These are phyloP conservation scores for Cyberlindnera maritima DNA, from an alignment of 805 yeast genomes.

Conservation along the genomic window DNA sequence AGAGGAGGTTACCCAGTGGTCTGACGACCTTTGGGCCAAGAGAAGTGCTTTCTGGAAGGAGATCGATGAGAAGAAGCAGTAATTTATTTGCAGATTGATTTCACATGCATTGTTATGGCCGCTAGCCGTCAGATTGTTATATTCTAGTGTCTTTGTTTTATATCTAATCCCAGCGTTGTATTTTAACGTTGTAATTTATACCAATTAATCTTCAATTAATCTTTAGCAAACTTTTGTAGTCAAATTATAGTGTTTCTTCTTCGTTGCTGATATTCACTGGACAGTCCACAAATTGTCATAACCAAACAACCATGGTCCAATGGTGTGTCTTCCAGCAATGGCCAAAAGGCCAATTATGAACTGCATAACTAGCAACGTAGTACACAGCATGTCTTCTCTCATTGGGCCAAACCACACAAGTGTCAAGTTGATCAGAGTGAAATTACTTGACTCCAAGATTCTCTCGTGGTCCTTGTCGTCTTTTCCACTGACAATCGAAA, in stretches of 20 bases:
- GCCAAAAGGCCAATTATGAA: slow-evolving; percentile 63
- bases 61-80: slow-evolving; percentile 12
- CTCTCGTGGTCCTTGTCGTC: slow-evolving; percentile 23
- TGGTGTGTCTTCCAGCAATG: slow-evolving; percentile 70
- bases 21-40: slow-evolving; percentile 52
- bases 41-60: slow-evolving; percentile 42
- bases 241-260: neutral
- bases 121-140: too few species aligned
- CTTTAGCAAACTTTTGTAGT: too few species aligned
- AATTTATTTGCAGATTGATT: too few species aligned
- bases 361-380: slow-evolving; percentile 58
- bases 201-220: too few species aligned
- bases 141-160: too few species aligned
- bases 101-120: too few species aligned
- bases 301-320: slow-evolving; percentile 86
- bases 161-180: too few species aligned
- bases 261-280: slow-evolving; percentile 9
- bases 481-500: slow-evolving; percentile 36
- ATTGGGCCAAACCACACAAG: slow-evolving; percentile 89
- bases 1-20: slow-evolving; percentile 65
- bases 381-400: slow-evolving; percentile 77
- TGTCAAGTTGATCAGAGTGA: slow-evolving; percentile 82
- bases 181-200: slow-evolving; percentile 3
- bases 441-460: slow-evolving; percentile 41
- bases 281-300: slow-evolving; percentile 67